These are phyloP conservation scores for Spizellomyces punctatus DNA, from an alignment of 192 early-diverging fungal species.

Conservation along the genomic window DNA sequence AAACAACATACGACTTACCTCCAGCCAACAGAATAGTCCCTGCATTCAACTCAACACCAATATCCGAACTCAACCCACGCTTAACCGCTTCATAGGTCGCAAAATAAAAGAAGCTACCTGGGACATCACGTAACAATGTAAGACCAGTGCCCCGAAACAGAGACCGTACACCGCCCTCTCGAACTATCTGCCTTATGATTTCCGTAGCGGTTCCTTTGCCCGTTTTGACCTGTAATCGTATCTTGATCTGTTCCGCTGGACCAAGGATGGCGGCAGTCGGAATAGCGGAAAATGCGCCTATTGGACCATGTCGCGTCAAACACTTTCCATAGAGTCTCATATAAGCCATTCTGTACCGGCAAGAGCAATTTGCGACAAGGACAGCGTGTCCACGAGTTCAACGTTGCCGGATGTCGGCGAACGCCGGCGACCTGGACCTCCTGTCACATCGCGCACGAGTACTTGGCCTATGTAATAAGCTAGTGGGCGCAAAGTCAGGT, in stretches of 20 bases:
- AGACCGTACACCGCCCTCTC: constrained; percentile 75
- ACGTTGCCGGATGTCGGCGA: constrained; percentile 4
- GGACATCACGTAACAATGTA: constrained; percentile 86
- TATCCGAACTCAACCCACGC: constrained; percentile 25
- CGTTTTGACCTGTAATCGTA: constrained; percentile 76
- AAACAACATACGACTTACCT: constrained; percentile 58
- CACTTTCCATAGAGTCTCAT: not conserved
- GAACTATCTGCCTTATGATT: constrained; percentile 71
- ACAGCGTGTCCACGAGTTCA: constrained; percentile 45
- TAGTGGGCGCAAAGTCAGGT: not conserved
- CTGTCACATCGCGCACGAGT: constrained; percentile 5
- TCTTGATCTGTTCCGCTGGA: constrained; percentile 95
- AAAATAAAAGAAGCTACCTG: constrained; percentile 90
- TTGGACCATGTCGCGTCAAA: constrained; percentile 41
- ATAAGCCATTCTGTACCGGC: constrained; percentile 60
- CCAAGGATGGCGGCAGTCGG: constrained; percentile 90
- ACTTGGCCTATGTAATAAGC: constrained; percentile 25
- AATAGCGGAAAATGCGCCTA: constrained; percentile 87
- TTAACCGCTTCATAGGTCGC: constrained; percentile 84
- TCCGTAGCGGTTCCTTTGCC: constrained; percentile 40
- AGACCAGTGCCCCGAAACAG: constrained; percentile 90
- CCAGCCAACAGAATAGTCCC: constrained; percentile 82
- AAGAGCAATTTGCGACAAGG: constrained; percentile 69
- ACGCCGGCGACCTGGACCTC: no score
- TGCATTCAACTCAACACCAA: constrained; percentile 68